phyloP scores from a whole-genome alignment of 2,329 filamentous ascomycete genomes.

The Delphinella strobiligena region DNA sequence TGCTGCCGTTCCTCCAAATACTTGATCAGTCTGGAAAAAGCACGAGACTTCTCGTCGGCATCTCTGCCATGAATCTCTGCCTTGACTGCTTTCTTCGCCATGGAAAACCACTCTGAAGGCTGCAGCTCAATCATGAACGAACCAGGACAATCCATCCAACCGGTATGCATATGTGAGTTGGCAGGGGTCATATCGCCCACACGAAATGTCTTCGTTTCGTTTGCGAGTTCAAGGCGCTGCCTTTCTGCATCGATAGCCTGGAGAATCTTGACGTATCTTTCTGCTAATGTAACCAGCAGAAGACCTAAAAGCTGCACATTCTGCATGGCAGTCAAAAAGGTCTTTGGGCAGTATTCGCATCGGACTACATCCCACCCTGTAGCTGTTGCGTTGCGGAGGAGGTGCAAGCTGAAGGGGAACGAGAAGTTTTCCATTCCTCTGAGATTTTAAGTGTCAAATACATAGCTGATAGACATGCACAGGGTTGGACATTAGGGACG shows the following conservation, averaged over 20 bases:
- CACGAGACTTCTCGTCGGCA: conserved; percentile 14
- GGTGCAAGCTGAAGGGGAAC: conserved; percentile 32
- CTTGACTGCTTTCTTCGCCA: conserved; percentile 34
- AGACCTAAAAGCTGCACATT: conserved; percentile 32
- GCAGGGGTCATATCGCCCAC: conserved; percentile 30
- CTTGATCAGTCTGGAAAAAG: conserved; percentile 24
- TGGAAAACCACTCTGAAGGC: conserved; percentile 28
- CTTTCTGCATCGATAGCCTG: conserved; percentile 28
- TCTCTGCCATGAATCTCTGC: conserved; percentile 29
- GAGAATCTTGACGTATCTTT: conserved; percentile 30
- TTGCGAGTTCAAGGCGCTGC: conserved; percentile 16
- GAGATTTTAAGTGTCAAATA: conserved; percentile 33
- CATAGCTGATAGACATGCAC: conserved; percentile 34
- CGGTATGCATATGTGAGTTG: conserved; percentile 25
- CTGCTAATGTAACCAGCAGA: conserved; percentile 29
- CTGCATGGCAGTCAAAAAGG: conserved; percentile 31
- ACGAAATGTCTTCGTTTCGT: conserved; percentile 28
- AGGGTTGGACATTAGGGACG: conserved; percentile 19
- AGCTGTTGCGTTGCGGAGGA: conserved; percentile 30
- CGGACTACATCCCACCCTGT: conserved; percentile 26
- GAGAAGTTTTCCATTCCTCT: conserved; percentile 24
- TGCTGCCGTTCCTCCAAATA: conserved; percentile 30
- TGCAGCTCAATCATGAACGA: conserved; percentile 33
- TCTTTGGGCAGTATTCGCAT: conserved; percentile 30
- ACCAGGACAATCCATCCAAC: conserved; percentile 24